Percentiles rank a stretch among this genome's conserved stretches.
Evolutionary conservation across 2,329 filamentous ascomycete genomes (phyloP).

Genomic region (Penicillium sp.): DNA sequence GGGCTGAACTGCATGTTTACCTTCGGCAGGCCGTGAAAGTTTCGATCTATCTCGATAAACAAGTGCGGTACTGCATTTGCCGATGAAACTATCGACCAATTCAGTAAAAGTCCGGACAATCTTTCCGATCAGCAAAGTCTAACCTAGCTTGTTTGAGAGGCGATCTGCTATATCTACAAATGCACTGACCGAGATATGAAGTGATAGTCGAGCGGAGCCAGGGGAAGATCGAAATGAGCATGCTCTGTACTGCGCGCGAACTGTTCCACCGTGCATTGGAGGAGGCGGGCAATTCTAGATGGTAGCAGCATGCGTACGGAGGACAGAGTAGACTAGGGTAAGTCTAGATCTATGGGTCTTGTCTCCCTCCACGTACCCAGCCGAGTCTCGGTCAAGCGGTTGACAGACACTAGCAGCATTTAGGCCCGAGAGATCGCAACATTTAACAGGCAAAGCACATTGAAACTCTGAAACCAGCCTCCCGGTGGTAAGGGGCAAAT

Average conservation of each 20-base stretch:
- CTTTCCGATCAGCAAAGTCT: background rate
- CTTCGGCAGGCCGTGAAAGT: background rate
- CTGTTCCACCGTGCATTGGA: background rate
- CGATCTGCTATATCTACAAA: background rate
- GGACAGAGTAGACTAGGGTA: background rate
- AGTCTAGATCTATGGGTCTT: background rate
- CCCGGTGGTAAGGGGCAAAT: too few species aligned
- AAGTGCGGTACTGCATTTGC: background rate
- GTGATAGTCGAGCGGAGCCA: background rate
- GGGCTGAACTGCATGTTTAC: background rate
- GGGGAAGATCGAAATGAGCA: background rate
- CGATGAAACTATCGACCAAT: background rate
- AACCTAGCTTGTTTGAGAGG: background rate
- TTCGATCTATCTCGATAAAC: slow-evolving; percentile 6
- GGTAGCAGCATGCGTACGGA: background rate
- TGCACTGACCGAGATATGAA: background rate
- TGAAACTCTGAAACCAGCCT: background rate
- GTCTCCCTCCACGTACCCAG: background rate
- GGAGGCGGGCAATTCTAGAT: background rate
- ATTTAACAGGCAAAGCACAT: background rate
- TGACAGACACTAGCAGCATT: too few species aligned
- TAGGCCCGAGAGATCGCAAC: background rate
- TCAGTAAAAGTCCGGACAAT: background rate
- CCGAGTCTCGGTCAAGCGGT: too few species aligned
- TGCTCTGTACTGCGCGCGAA: background rate